Percentiles rank a stretch among this genome's conserved stretches.
Conservation (phyloP, 139 green algal genomes). For the Zygnema circumcarinatum region DNA sequence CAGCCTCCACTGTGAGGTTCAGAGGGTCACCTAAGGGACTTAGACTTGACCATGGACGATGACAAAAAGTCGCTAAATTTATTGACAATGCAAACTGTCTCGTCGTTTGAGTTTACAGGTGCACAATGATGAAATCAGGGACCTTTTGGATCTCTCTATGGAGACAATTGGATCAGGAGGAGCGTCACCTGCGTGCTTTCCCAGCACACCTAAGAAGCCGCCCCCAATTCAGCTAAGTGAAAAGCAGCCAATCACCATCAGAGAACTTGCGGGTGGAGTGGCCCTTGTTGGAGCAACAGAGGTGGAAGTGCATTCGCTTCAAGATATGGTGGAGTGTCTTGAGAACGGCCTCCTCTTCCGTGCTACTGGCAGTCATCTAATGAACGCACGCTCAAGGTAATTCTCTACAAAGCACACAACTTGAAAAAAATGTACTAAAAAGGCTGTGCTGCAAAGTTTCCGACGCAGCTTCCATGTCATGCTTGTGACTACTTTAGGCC, state of each 20-base stretch:
- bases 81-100: too few species aligned
- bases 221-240: background rate
- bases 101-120: too few species aligned
- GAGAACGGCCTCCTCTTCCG: slow-evolving; percentile 79
- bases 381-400: slow-evolving; percentile 83
- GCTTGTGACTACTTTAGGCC: too few species aligned
- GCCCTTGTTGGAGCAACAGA: slow-evolving; percentile 66
- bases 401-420: background rate
- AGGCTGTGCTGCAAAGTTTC: too few species aligned
- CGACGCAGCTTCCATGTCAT: too few species aligned
- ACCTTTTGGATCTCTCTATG: slow-evolving; percentile 45
- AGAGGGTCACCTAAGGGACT: too few species aligned
- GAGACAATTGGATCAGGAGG: background rate
- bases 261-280: slow-evolving; percentile 53
- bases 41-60: too few species aligned
- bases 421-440: slow-evolving; percentile 6
- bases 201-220: background rate
- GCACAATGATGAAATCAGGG: slow-evolving; percentile 58
- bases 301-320: slow-evolving; percentile 72
- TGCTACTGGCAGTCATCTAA: slow-evolving; percentile 83
- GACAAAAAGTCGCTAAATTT: too few species aligned
- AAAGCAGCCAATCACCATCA: slow-evolving; percentile 34
- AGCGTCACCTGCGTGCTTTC: background rate
- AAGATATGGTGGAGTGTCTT: slow-evolving; percentile 84
- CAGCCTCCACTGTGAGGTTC: too few species aligned